These are phyloP conservation scores for Phytophthora sp. DNA, from an alignment of 352 stramenopile species.

Conservation along the genomic window DNA sequence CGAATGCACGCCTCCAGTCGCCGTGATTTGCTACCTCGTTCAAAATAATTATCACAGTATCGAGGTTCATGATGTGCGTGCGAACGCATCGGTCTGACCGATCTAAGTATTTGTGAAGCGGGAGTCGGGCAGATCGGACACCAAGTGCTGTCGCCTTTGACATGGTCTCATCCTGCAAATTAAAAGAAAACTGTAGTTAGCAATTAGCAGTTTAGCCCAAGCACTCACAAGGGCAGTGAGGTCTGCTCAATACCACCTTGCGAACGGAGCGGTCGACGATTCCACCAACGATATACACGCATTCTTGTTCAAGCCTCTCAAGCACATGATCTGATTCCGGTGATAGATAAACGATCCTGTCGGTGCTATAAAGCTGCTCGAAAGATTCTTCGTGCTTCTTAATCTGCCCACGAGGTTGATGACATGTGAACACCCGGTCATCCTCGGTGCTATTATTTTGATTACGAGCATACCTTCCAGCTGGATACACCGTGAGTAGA, in stretches of 20 bases:
- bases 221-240: neutral
- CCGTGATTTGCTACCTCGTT: conserved; percentile 76
- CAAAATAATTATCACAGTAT: conserved; percentile 73
- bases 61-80: conserved; percentile 82
- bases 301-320: conserved; percentile 42
- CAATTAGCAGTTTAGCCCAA: neutral
- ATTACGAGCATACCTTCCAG: conserved; percentile 83
- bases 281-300: conserved; percentile 81
- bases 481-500: conserved; percentile 43
- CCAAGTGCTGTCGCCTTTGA: conserved; percentile 38
- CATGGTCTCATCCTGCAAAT: conserved; percentile 57
- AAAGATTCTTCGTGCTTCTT: conserved; percentile 51
- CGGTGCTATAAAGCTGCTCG: conserved; percentile 49
- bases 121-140: conserved; percentile 54
- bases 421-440: too few species aligned
- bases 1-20: conserved; percentile 72
- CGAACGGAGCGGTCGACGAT: conserved; percentile 87
- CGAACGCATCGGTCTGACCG: conserved; percentile 26
- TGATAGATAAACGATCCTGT: conserved; percentile 81
- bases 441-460: too few species aligned
- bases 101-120: conserved; percentile 66
- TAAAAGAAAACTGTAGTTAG: neutral
- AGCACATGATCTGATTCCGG: conserved; percentile 83
- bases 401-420: conserved; percentile 35
- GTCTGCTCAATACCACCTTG: too few species aligned